phyloP scores from a whole-genome alignment of 495 filamentous ascomycete species.

The Rostrohypoxylon terebratum region DNA sequence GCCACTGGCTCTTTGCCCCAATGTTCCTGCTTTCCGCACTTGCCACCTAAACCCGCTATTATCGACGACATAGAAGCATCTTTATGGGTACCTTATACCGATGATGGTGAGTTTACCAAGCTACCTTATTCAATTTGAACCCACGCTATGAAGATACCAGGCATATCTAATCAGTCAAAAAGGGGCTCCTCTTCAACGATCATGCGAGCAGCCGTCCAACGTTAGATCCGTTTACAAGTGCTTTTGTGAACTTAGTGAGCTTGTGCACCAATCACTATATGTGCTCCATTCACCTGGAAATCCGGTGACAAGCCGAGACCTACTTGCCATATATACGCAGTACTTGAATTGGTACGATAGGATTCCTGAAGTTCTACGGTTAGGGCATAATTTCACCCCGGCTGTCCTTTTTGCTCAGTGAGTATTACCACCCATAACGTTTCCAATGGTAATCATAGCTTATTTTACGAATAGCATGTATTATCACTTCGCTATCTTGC shows the following conservation, averaged over 20 bases:
- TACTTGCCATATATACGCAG: slow-evolving; percentile 67
- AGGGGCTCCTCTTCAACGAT: slow-evolving; percentile 61
- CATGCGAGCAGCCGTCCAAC: slow-evolving; percentile 65
- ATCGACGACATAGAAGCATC: slow-evolving; percentile 66
- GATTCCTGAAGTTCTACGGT: slow-evolving; percentile 67
- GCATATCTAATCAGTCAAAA: slow-evolving; percentile 23
- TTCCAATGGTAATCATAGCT: slow-evolving; percentile 24
- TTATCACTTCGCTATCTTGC: slow-evolving; percentile 71
- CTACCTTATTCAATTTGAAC: not conserved
- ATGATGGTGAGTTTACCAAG: slow-evolving; percentile 59
- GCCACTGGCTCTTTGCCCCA: slow-evolving; percentile 72
- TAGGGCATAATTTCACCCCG: slow-evolving; percentile 69
- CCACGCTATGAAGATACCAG: not conserved
- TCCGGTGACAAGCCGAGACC: slow-evolving; percentile 66
- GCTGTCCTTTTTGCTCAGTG: slow-evolving; percentile 73
- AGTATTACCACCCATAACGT: slow-evolving; percentile 47
- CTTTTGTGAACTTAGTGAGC: slow-evolving; percentile 74
- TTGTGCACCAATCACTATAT: slow-evolving; percentile 73
- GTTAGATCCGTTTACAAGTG: slow-evolving; percentile 69
- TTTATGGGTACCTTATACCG: slow-evolving; percentile 69
- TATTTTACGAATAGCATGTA: slow-evolving; percentile 64
- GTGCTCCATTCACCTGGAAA: slow-evolving; percentile 71
- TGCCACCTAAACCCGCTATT: slow-evolving; percentile 68
- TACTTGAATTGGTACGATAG: slow-evolving; percentile 71
- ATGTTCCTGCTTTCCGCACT: slow-evolving; percentile 66